A percentile compares a stretch with the other conserved stretches of the same genome.
These are phyloP conservation scores for Graphilbum fragrans DNA, from an alignment of 2,329 filamentous ascomycete genomes.

Conservation along the genomic window DNA sequence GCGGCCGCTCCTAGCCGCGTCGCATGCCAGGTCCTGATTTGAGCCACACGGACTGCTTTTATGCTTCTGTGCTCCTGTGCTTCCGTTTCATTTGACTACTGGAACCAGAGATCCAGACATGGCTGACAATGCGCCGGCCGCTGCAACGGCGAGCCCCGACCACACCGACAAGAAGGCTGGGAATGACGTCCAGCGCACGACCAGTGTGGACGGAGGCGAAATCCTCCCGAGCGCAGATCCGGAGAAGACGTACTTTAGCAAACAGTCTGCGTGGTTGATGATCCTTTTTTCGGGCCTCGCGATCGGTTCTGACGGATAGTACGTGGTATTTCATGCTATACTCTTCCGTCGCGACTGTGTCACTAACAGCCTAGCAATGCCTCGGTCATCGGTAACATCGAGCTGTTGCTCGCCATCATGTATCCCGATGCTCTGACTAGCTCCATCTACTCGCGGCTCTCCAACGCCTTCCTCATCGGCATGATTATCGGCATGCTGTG, in stretches of 20 bases:
- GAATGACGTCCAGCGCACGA: background rate
- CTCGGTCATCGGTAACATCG: constrained; percentile 30
- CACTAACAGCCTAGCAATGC: constrained; percentile 20
- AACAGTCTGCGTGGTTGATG: constrained; percentile 28
- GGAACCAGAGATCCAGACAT: too few relatives aligned
- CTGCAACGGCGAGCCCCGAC: too few relatives aligned
- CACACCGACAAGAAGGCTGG: background rate
- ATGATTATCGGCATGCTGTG: constrained; percentile 43
- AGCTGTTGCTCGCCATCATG: constrained; percentile 25
- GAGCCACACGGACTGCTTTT: too few relatives aligned
- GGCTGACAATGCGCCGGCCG: too few relatives aligned
- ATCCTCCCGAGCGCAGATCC: background rate
- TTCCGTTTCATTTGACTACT: too few relatives aligned
- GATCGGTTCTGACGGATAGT: constrained; percentile 32
- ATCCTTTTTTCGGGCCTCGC: constrained; percentile 32
- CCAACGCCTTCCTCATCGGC: constrained; percentile 42
- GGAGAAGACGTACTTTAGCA: constrained; percentile 19
- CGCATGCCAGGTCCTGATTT: too few relatives aligned
- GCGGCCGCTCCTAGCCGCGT: too few relatives aligned
- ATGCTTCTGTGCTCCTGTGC: too few relatives aligned
- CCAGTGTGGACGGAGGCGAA: background rate
- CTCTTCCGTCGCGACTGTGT: background rate
- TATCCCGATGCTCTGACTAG: constrained; percentile 29
- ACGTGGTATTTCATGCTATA: constrained; percentile 6
- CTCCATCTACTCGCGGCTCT: constrained; percentile 35